Conservation (phyloP, 2,329 filamentous ascomycete species). For the Fusarium poae region DNA sequence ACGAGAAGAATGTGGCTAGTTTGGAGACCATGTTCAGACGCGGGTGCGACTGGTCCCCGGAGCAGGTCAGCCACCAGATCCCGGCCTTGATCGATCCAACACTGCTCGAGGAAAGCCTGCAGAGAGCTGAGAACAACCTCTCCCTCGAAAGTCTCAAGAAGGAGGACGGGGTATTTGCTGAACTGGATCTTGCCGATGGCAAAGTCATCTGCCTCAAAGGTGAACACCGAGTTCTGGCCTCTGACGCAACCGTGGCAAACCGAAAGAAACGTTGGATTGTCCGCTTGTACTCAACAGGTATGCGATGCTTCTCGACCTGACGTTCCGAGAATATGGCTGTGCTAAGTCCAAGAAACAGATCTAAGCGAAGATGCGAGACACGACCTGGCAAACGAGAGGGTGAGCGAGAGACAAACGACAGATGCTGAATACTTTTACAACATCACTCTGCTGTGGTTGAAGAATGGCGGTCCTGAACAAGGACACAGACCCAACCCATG, state of each 20-base stretch:
- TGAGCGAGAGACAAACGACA: constrained; percentile 5
- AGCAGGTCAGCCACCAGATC: constrained; percentile 8
- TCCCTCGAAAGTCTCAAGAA: neutral
- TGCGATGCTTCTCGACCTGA: neutral
- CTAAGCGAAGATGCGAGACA: constrained; percentile 12
- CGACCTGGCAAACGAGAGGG: constrained; percentile 1
- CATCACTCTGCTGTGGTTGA: constrained; percentile 8
- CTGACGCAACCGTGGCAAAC: constrained; percentile 8
- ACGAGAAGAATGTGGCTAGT: constrained; percentile 14
- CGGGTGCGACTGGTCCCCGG: constrained; percentile 11
- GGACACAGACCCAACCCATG: constrained; percentile 6
- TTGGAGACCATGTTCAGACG: constrained; percentile 14
- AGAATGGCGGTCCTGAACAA: no score
- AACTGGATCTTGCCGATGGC: constrained; percentile 6
- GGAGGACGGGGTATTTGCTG: constrained; percentile 3
- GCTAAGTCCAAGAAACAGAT: neutral
- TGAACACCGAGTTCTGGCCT: constrained; percentile 8
- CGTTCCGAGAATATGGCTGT: no score
- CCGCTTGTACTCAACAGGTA: constrained; percentile 18
- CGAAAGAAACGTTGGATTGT: constrained; percentile 7
- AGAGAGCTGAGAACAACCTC: no score
- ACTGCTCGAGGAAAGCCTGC: no score
- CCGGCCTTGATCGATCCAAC: no score
- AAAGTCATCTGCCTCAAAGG: constrained; percentile 9
- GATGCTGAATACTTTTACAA: constrained; percentile 15